Evolutionary conservation across 176 grass and related monocot species (phyloP).

Genomic region (Poa annua): DNA sequence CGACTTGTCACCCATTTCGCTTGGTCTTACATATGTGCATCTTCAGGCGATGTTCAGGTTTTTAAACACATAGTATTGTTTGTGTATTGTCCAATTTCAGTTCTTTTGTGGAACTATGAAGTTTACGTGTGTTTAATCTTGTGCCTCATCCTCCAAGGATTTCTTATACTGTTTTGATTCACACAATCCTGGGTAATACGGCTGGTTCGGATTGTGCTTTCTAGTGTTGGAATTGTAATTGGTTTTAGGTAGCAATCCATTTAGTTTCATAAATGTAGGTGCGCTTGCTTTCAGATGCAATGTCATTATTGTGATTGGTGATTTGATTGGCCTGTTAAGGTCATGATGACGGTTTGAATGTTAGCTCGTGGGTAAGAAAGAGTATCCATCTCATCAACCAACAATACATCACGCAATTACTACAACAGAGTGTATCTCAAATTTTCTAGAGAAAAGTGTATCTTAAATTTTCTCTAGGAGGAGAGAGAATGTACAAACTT

Average conservation of each 20-base stretch:
- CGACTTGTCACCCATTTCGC: neutral
- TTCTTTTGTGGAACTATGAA: neutral
- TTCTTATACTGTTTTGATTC: slow-evolving; percentile 10
- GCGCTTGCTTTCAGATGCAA: slow-evolving; percentile 1
- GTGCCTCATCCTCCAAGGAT: neutral
- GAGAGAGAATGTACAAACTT: neutral
- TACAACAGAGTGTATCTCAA: neutral
- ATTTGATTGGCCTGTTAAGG: neutral
- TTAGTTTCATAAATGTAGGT: neutral
- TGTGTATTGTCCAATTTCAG: neutral
- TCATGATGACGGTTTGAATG: neutral
- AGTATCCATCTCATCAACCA: neutral
- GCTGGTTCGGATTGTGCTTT: neutral
- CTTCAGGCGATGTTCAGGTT: neutral
- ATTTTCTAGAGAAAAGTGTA: neutral
- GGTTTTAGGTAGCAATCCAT: neutral
- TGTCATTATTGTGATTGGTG: neutral
- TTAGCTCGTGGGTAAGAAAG: neutral
- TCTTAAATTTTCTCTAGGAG: neutral
- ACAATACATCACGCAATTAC: neutral
- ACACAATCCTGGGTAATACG: neutral
- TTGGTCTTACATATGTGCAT: neutral
- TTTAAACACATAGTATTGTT: neutral
- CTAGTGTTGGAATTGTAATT: neutral
- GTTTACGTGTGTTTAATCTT: neutral